A percentile compares a stretch with the other conserved stretches of the same genome.
These are phyloP conservation scores for Zygnema circumcarinatum DNA, from an alignment of 139 green algal genomes.

Conservation along the genomic window DNA sequence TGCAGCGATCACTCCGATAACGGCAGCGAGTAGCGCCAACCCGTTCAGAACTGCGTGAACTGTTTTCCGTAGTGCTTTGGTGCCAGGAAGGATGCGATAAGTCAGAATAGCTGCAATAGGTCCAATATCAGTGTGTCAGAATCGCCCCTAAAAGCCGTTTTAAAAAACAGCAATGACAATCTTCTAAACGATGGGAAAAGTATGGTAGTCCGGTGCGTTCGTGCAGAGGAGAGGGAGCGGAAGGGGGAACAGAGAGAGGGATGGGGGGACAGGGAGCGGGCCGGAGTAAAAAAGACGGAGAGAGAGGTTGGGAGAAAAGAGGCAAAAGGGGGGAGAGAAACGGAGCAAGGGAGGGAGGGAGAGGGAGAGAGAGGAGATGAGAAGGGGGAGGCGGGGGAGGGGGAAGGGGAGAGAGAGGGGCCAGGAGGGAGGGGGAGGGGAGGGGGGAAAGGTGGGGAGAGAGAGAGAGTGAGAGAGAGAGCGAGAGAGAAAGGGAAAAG, in stretches of 20 bases:
- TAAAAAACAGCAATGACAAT: no score
- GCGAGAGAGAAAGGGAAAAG: neutral
- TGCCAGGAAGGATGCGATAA: constrained; percentile 38
- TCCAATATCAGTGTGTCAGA: constrained; percentile 13
- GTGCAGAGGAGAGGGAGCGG: neutral
- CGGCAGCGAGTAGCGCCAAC: constrained; percentile 23
- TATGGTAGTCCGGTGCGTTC: neutral
- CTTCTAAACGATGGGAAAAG: neutral
- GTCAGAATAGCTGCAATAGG: constrained; percentile 59
- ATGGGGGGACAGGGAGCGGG: neutral
- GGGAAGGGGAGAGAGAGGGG: neutral
- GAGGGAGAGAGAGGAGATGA: neutral
- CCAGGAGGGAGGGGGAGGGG: neutral
- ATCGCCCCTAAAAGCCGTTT: neutral
- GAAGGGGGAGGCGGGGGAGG: neutral
- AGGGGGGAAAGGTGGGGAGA: neutral
- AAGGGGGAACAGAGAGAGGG: neutral
- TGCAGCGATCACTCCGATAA: constrained; percentile 44
- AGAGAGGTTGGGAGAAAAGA: neutral
- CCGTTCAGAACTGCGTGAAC: constrained; percentile 34
- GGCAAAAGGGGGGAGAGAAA: neutral
- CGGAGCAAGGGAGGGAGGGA: neutral
- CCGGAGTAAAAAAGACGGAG: neutral
- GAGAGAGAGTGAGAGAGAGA: neutral
- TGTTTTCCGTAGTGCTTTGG: constrained; percentile 29